A percentile compares a stretch with the other conserved stretches of the same genome.
Conservation (phyloP, 768 basidiomycete species). For the Leccinum barrowsii region DNA sequence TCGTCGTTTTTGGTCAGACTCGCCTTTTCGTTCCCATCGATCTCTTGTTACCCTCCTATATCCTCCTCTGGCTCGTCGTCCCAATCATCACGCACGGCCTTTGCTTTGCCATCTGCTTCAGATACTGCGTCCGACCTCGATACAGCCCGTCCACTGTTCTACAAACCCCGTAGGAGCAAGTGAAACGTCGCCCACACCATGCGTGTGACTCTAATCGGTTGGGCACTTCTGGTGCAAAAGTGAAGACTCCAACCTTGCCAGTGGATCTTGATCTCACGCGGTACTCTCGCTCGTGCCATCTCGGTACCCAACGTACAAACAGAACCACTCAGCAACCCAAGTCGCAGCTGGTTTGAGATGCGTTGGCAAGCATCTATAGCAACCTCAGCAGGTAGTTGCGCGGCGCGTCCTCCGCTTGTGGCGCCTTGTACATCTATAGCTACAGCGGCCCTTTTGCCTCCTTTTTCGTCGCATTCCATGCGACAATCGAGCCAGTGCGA, state of each 20-base stretch:
- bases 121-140: too few relatives aligned
- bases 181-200: too few relatives aligned
- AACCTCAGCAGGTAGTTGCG: conserved; percentile 41
- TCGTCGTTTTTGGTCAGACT: background rate
- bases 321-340: conserved; percentile 3
- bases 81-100: conserved; percentile 49
- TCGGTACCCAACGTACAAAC: too few relatives aligned
- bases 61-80: conserved; percentile 12
- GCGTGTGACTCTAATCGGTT: too few relatives aligned
- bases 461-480: conserved; percentile 41
- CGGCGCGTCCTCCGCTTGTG: too few relatives aligned
- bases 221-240: too few relatives aligned
- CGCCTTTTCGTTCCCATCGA: background rate
- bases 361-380: conserved; percentile 66
- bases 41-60: background rate
- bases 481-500: conserved; percentile 48
- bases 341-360: conserved; percentile 5
- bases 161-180: too few relatives aligned
- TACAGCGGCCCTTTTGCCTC: conserved; percentile 18
- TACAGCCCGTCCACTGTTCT: too few relatives aligned
- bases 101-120: background rate
- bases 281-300: too few relatives aligned
- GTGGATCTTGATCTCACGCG: too few relatives aligned
- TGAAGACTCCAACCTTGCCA: too few relatives aligned
- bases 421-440: too few relatives aligned